phyloP scores from a whole-genome alignment of 805 yeast species.

The Ogataea ganodermae region DNA sequence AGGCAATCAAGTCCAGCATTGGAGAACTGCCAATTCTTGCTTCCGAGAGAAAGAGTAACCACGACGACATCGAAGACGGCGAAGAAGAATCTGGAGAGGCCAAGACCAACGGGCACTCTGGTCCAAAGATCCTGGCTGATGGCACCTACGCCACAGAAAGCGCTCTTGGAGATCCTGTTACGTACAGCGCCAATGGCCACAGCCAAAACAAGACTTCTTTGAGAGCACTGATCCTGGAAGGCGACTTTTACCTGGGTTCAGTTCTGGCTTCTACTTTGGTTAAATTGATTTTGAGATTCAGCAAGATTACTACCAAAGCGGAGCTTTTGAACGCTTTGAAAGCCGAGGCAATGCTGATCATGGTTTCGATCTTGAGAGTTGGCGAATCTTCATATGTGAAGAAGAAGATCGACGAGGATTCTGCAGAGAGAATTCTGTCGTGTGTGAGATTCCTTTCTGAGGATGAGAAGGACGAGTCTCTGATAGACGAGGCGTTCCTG shows the following conservation, averaged over 20 bases:
- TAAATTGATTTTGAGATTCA: conserved; percentile 79
- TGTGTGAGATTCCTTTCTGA: conserved; percentile 80
- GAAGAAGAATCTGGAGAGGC: conserved; percentile 25
- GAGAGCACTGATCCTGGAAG: conserved; percentile 77
- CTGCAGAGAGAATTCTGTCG: conserved; percentile 90
- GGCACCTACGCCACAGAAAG: conserved; percentile 98
- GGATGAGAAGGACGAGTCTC: conserved; percentile 50
- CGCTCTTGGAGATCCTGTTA: conserved; percentile 57
- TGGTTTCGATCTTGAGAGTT: conserved; percentile 88
- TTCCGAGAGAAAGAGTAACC: conserved; percentile 55
- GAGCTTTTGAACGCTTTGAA: conserved; percentile 76
- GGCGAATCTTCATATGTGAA: conserved; percentile 73
- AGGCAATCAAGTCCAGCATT: conserved; percentile 72
- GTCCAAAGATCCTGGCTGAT: conserved; percentile 93
- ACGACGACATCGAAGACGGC: conserved; percentile 27
- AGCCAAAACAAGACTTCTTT: conserved; percentile 58
- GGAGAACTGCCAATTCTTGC: conserved; percentile 92
- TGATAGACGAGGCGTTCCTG: conserved; percentile 68
- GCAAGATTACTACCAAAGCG: conserved; percentile 51
- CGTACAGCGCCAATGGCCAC: conserved; percentile 34
- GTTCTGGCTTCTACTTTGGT: conserved; percentile 86
- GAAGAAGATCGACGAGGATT: conserved; percentile 90
- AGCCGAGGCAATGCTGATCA: conserved; percentile 91
- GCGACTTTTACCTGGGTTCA: conserved; percentile 89
- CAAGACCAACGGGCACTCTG: conserved; percentile 39